Conservation (phyloP, 2,329 filamentous ascomycete genomes). For the Hypoxylon rubiginosum region DNA sequence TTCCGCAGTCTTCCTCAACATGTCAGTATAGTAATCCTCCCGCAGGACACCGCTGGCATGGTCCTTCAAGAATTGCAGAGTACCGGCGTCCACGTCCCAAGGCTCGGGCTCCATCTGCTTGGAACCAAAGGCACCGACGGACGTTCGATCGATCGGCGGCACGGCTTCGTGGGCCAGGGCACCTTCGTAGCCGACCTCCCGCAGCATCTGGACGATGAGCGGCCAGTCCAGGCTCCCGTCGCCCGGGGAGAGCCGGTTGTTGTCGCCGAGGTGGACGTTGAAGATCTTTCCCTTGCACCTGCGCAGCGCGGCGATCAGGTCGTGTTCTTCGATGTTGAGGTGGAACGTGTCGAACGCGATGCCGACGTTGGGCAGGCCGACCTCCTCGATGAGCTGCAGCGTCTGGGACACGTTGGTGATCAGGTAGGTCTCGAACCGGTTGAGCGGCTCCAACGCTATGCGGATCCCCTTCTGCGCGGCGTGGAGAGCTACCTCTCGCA, state of each 20-base stretch:
- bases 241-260: conserved; percentile 37
- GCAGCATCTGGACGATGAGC: conserved; percentile 32
- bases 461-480: conserved; percentile 31
- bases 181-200: conserved; percentile 37
- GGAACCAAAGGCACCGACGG: conserved; percentile 28
- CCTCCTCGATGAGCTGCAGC: conserved; percentile 36
- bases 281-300: conserved; percentile 30
- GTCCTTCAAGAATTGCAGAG: conserved; percentile 40
- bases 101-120: conserved; percentile 35
- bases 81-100: conserved; percentile 34
- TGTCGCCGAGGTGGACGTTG: conserved; percentile 41
- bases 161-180: conserved; percentile 36
- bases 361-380: conserved; percentile 31
- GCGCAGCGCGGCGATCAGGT: conserved; percentile 34
- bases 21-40: conserved; percentile 35
- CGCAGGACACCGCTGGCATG: conserved; percentile 38
- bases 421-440: conserved; percentile 41
- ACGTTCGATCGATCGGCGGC: conserved; percentile 39
- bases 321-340: conserved; percentile 38
- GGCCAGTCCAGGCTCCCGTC: conserved; percentile 39
- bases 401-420: conserved; percentile 36
- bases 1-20: conserved; percentile 36
- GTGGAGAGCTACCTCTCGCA: conserved; percentile 31
- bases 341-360: conserved; percentile 41
- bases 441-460: conserved; percentile 40